phyloP scores from a whole-genome alignment of 2,329 filamentous ascomycete species.

The Cylindrodendrum hubeiense region DNA sequence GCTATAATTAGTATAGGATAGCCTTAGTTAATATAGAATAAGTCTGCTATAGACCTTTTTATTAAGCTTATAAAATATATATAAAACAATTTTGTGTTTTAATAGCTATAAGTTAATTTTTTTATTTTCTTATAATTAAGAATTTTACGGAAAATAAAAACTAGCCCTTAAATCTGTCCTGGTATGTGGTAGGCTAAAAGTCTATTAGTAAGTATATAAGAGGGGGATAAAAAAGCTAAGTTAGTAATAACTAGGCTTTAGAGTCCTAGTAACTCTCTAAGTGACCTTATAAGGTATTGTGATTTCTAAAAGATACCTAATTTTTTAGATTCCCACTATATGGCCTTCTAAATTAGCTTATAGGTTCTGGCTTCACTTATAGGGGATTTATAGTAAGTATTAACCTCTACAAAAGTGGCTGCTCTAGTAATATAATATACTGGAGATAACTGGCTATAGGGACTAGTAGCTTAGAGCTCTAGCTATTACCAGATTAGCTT shows the following conservation, averaged over 20 bases:
- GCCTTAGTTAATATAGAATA: no score
- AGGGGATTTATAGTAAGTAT: not conserved
- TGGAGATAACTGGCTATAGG: not conserved
- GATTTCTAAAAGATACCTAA: not conserved
- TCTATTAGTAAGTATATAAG: not conserved
- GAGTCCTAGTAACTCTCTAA: not conserved
- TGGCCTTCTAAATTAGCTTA: not conserved
- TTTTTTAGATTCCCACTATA: not conserved
- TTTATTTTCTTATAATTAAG: not conserved
- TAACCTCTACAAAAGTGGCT: not conserved
- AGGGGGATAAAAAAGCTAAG: not conserved
- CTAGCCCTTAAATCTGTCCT: not conserved
- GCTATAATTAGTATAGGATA: no score
- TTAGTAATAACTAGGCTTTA: not conserved
- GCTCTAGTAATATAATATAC: not conserved
- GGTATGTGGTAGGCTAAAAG: not conserved
- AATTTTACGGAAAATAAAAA: slow-evolving; percentile 1
- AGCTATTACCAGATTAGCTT: not conserved
- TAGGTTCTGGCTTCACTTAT: not conserved
- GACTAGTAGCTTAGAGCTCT: not conserved
- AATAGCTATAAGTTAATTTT: not conserved
- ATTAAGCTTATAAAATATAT: no score
- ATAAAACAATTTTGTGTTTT: not conserved
- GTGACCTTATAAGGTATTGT: not conserved
- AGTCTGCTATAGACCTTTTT: no score